Conservation (phyloP, 371 early-diverging fungal species). For the Mortierella sp. region DNA sequence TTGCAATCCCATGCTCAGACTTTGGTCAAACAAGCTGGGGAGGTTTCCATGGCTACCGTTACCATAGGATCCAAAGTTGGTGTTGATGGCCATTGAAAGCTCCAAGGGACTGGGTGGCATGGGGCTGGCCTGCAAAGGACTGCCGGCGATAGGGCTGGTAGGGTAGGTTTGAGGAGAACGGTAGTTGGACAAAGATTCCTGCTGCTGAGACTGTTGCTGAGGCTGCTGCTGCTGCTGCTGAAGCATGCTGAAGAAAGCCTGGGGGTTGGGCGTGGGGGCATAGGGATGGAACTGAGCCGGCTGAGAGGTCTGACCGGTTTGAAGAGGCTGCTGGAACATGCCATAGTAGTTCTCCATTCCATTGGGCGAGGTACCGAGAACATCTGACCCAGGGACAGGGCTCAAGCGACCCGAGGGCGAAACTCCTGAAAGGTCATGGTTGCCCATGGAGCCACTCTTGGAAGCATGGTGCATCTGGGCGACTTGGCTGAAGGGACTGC, state of each 20-base stretch:
- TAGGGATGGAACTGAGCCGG: constrained; percentile 30
- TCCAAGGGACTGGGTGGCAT: constrained; percentile 55
- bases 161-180: constrained; percentile 39
- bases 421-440: constrained; percentile 7
- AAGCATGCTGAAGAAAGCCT: constrained; percentile 24
- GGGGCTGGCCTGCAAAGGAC: constrained; percentile 43
- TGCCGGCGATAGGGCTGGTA: constrained; percentile 38
- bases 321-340: constrained; percentile 31
- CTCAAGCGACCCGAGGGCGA: constrained; percentile 31
- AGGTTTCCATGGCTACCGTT: constrained; percentile 31
- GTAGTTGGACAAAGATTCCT: constrained; percentile 23
- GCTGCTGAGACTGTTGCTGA: constrained; percentile 23
- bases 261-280: constrained; percentile 50
- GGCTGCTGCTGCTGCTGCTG: constrained; percentile 24
- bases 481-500: constrained; percentile 22
- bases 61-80: constrained; percentile 28
- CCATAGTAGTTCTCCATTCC: constrained; percentile 10
- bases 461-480: background rate
- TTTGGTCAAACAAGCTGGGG: constrained; percentile 41
- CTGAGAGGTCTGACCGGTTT: background rate
- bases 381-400: constrained; percentile 26
- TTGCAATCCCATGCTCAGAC: constrained; percentile 33
- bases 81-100: constrained; percentile 27
- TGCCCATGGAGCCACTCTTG: constrained; percentile 13
- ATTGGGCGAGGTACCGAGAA: background rate